phyloP scores from a whole-genome alignment of 2,329 filamentous ascomycete genomes.

The Calonectria naviculata region DNA sequence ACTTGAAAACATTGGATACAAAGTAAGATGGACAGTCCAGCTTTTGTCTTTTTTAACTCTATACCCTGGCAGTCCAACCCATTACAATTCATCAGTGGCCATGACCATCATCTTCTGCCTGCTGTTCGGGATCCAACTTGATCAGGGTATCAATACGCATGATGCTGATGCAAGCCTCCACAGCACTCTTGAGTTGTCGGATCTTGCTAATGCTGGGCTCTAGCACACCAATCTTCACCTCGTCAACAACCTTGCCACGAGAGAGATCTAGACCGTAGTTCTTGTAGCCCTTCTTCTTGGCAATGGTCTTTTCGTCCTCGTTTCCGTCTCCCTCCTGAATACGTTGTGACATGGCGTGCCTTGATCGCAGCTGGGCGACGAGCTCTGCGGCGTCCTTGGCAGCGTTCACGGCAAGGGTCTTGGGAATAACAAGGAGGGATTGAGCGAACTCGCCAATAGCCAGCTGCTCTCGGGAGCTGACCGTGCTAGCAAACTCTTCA shows the following conservation, averaged over 20 bases:
- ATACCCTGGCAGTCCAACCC: conserved; percentile 36
- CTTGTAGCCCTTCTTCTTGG: conserved; percentile 96
- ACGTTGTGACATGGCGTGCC: conserved; percentile 94
- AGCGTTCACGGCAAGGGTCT: conserved; percentile 96
- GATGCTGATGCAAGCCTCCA: conserved; percentile 98
- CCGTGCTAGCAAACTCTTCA: conserved; percentile 97
- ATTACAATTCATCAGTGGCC: conserved; percentile 70
- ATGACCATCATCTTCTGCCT: conserved; percentile 80
- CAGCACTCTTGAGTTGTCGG: conserved; percentile 96
- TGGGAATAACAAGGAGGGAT: conserved; percentile 92
- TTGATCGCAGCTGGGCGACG: conserved; percentile 92
- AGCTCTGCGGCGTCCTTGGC: conserved; percentile 97
- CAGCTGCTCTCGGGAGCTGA: conserved; percentile 95
- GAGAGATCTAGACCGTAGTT: conserved; percentile 96
- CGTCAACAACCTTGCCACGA: conserved; percentile 91
- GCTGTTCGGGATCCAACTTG: conserved; percentile 92
- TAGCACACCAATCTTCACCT: conserved; percentile 93
- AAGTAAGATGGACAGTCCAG: conserved; percentile 33
- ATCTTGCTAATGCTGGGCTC: conserved; percentile 99
- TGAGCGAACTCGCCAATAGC: conserved; percentile 98
- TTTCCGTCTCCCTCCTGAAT: conserved; percentile 85
- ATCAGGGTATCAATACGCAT: conserved; percentile 99
- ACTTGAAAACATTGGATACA: neutral
- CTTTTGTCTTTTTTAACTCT: conserved; percentile 42
- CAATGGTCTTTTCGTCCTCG: conserved; percentile 89